Conservation (phyloP, 441 rosid species). For the Erodium trifolium region DNA sequence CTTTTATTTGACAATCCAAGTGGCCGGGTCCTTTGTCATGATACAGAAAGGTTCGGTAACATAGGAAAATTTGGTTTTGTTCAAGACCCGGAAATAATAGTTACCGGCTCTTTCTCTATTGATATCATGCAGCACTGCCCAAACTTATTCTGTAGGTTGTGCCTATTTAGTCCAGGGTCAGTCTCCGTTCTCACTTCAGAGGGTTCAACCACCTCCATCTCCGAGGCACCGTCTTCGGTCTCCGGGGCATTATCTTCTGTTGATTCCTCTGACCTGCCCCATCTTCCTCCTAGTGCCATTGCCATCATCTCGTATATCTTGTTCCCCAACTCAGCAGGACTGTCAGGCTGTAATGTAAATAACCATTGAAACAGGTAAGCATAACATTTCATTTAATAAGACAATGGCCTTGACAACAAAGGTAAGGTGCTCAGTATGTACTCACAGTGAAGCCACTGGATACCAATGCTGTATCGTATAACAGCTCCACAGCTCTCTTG, state of each 20-base stretch:
- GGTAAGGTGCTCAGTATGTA: neutral
- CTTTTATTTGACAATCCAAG: too few relatives aligned
- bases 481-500: conserved; percentile 82
- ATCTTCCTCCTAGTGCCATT: conserved; percentile 93
- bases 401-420: too few relatives aligned
- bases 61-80: too few relatives aligned
- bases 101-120: too few relatives aligned
- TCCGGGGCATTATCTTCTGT: conserved; percentile 18
- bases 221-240: conserved; percentile 19
- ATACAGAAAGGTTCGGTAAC: too few relatives aligned
- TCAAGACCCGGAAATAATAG: too few relatives aligned
- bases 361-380: neutral
- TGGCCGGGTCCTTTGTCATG: too few relatives aligned
- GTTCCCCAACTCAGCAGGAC: conserved; percentile 86
- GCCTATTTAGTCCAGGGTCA: conserved; percentile 57
- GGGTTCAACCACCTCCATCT: conserved; percentile 71
- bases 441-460: conserved; percentile 95
- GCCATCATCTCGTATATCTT: conserved; percentile 98
- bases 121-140: neutral
- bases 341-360: conserved; percentile 63
- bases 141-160: neutral
- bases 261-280: conserved; percentile 55
- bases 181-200: conserved; percentile 78
- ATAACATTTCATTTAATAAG: neutral
- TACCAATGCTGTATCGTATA: conserved; percentile 81